Percentiles rank a stretch among this genome's conserved stretches.
Evolutionary conservation across 768 basidiomycete genomes (phyloP).

Genomic region (Phanerodontia chrysosporium): DNA sequence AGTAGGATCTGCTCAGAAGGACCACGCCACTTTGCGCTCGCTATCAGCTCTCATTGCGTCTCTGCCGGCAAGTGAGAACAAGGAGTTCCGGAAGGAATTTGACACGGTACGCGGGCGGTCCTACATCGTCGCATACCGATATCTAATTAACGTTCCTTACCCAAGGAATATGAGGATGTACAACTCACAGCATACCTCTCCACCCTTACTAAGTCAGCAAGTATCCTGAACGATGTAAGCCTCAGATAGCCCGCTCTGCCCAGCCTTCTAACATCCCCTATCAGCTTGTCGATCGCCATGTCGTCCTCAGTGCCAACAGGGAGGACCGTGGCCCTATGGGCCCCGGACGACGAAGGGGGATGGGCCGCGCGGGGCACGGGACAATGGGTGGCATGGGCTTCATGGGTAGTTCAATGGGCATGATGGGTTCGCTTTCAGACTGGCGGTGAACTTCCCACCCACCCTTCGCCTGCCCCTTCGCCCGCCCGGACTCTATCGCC

Average conservation of each 20-base stretch:
- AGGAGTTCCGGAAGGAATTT: slow-evolving; percentile 83
- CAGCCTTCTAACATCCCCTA: slow-evolving; percentile 14
- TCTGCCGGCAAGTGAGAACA: slow-evolving; percentile 81
- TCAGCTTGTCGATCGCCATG: slow-evolving; percentile 78
- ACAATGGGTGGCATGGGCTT: slow-evolving; percentile 14
- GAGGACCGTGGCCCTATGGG: slow-evolving; percentile 47
- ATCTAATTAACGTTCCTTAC: neutral
- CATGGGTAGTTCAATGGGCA: slow-evolving; percentile 7
- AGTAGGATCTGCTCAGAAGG: slow-evolving; percentile 66
- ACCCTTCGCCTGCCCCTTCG: neutral
- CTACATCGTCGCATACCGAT: neutral
- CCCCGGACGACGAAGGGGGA: slow-evolving; percentile 41
- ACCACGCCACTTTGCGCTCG: slow-evolving; percentile 79
- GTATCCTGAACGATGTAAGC: slow-evolving; percentile 83
- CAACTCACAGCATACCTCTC: slow-evolving; percentile 89
- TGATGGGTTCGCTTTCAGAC: neutral
- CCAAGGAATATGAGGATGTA: slow-evolving; percentile 92
- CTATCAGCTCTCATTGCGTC: slow-evolving; percentile 84
- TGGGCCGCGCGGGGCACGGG: slow-evolving; percentile 35
- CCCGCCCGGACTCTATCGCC: neutral
- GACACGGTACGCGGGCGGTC: slow-evolving; percentile 51
- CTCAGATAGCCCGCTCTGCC: neutral
- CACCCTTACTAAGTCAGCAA: slow-evolving; percentile 83
- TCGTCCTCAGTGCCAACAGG: slow-evolving; percentile 52
- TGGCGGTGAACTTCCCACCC: neutral